A percentile compares a stretch with the other conserved stretches of the same genome.
Evolutionary conservation across 2,329 filamentous ascomycete species (phyloP).

Genomic region (Torrubiellomyces zombiae): DNA sequence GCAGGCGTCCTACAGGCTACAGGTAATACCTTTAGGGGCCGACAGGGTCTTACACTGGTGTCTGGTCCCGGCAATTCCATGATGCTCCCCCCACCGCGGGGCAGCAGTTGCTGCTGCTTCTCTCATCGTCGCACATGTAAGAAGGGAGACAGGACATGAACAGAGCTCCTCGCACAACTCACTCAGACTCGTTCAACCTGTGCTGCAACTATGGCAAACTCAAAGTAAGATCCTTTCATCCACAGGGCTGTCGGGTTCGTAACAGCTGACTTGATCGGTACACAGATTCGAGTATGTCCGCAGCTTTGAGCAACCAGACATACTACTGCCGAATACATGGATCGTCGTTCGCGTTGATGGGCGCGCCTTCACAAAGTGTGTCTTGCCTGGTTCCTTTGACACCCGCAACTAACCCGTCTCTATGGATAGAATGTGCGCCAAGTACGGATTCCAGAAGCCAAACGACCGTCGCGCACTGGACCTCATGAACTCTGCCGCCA

Average conservation of each 20-base stretch:
- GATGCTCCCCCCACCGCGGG: too few relatives aligned
- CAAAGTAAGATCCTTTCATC: constrained; percentile 23
- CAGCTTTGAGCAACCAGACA: constrained; percentile 68
- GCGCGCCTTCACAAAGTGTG: constrained; percentile 81
- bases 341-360: constrained; percentile 90
- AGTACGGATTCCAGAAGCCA: constrained; percentile 77
- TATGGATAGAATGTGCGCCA: constrained; percentile 53
- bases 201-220: constrained; percentile 32
- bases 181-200: too few relatives aligned
- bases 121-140: too few relatives aligned
- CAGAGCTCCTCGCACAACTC: background rate
- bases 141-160: too few relatives aligned
- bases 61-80: too few relatives aligned
- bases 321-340: constrained; percentile 80
- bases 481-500: constrained; percentile 90
- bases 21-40: too few relatives aligned
- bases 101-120: background rate
- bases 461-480: constrained; percentile 78
- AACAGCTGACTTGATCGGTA: constrained; percentile 1
- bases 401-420: background rate
- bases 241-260: background rate
- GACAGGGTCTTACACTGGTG: too few relatives aligned
- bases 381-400: constrained; percentile 9
- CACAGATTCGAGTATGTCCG: constrained; percentile 85
- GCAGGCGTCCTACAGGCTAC: too few relatives aligned